Evolutionary conservation across 108 stramenopile species (phyloP).

Genomic region (Mayamaea pseudoterrestris): DNA sequence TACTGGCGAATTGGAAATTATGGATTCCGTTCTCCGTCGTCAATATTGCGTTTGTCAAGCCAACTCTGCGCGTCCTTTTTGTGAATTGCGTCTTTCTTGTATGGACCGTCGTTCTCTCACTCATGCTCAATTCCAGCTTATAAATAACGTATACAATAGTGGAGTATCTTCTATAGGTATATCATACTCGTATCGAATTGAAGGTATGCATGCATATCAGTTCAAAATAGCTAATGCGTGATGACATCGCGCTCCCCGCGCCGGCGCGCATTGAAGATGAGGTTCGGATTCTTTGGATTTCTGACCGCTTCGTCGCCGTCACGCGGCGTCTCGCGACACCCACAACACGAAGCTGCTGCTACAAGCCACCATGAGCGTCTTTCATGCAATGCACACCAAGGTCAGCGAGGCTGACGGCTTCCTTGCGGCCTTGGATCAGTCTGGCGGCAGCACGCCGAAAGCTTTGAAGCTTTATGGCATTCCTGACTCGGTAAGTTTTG

Average conservation of each 20-base stretch:
- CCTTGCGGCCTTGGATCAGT: constrained; percentile 75
- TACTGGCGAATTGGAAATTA: constrained; percentile 34
- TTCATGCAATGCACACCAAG: not conserved
- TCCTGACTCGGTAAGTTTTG: constrained; percentile 22
- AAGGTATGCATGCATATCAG: too few species aligned
- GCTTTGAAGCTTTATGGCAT: constrained; percentile 53
- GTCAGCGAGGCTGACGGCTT: constrained; percentile 37
- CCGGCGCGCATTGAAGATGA: too few species aligned
- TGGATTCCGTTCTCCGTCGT: constrained; percentile 26
- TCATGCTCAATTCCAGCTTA: constrained; percentile 25
- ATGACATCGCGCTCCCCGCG: too few species aligned
- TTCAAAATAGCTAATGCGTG: too few species aligned
- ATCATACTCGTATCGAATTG: too few species aligned
- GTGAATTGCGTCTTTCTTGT: constrained; percentile 27
- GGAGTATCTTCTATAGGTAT: too few species aligned
- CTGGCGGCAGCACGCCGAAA: constrained; percentile 66
- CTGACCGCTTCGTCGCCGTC: too few species aligned
- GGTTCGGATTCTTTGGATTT: too few species aligned
- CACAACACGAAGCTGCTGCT: too few species aligned
- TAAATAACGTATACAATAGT: too few species aligned
- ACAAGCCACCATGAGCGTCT: not conserved
- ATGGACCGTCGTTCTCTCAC: constrained; percentile 25
- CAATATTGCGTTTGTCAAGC: constrained; percentile 28
- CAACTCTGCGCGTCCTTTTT: constrained; percentile 22
- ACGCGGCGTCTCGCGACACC: too few species aligned